These are phyloP conservation scores for Diaporthe sp. DNA, from an alignment of 2,329 filamentous ascomycete species.

Conservation along the genomic window DNA sequence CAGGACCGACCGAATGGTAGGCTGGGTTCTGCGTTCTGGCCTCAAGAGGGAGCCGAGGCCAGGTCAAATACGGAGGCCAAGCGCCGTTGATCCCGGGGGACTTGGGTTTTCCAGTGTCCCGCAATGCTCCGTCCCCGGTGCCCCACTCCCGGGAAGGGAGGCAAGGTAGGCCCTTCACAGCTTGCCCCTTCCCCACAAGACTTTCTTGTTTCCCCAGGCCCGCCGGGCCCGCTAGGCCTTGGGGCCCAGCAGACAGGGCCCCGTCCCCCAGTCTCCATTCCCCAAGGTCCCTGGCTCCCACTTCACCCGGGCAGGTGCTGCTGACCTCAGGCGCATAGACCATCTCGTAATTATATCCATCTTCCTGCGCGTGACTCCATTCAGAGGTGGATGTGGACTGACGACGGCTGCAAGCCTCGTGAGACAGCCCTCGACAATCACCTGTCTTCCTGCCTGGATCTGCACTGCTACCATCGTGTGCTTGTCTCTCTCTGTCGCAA, in stretches of 20 bases:
- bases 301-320: conserved; percentile 18
- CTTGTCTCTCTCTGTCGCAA: not conserved
- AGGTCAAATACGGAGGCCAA: not conserved
- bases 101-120: not conserved
- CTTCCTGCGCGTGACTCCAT: conserved; percentile 24
- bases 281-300: conserved; percentile 12
- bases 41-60: not conserved
- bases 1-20: not conserved
- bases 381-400: conserved; percentile 17
- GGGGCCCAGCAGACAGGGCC: not conserved
- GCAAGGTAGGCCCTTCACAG: not conserved
- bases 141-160: conserved; percentile 9
- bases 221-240: conserved; percentile 5
- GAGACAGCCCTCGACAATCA: conserved; percentile 22
- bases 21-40: not conserved
- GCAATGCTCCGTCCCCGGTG: conserved; percentile 5
- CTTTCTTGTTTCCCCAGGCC: conserved; percentile 19
- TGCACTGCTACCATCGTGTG: not conserved
- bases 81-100: not conserved
- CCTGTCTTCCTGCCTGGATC: not conserved
- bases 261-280: not conserved
- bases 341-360: conserved; percentile 10
- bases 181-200: conserved; percentile 16
- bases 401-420: conserved; percentile 9
- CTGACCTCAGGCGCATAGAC: conserved; percentile 26